Evolutionary conservation across 169 alveolate species (phyloP).

Genomic region (Nephromyces sp.): DNA sequence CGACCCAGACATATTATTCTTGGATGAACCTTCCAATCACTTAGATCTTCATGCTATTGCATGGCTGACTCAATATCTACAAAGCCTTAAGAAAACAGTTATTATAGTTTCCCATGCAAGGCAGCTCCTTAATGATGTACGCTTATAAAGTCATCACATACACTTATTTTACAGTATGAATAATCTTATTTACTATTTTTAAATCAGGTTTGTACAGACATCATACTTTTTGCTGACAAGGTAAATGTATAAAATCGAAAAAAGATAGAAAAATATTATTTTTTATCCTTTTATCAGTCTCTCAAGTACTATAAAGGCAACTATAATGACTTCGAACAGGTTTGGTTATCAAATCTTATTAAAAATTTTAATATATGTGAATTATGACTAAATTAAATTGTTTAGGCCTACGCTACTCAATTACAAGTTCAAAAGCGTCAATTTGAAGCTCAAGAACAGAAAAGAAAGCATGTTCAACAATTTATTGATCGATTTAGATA

Average conservation of each 20-base stretch:
- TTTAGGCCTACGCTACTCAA: constrained; percentile 44
- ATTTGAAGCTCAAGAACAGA: constrained; percentile 72
- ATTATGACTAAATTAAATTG: background rate
- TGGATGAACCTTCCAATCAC: constrained; percentile 87
- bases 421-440: constrained; percentile 63
- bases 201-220: constrained; percentile 79
- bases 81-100: constrained; percentile 76
- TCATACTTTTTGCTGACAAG: constrained; percentile 79
- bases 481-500: constrained; percentile 71
- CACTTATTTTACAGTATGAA: too few relatives aligned
- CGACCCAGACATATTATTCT: constrained; percentile 84
- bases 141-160: too few relatives aligned
- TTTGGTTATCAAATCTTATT: constrained; percentile 46
- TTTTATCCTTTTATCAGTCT: too few relatives aligned
- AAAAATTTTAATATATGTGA: background rate
- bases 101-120: constrained; percentile 92
- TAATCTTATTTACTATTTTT: background rate
- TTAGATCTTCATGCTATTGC: constrained; percentile 90
- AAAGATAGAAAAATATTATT: too few relatives aligned
- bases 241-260: too few relatives aligned
- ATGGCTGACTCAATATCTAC: constrained; percentile 87
- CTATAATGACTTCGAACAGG: constrained; percentile 84
- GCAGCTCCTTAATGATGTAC: constrained; percentile 79
- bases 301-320: constrained; percentile 85
- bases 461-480: constrained; percentile 82